Percentiles rank a stretch among this genome's conserved stretches.
phyloP scores from a whole-genome alignment of 805 yeast genomes.

The Candida ortonii region DNA sequence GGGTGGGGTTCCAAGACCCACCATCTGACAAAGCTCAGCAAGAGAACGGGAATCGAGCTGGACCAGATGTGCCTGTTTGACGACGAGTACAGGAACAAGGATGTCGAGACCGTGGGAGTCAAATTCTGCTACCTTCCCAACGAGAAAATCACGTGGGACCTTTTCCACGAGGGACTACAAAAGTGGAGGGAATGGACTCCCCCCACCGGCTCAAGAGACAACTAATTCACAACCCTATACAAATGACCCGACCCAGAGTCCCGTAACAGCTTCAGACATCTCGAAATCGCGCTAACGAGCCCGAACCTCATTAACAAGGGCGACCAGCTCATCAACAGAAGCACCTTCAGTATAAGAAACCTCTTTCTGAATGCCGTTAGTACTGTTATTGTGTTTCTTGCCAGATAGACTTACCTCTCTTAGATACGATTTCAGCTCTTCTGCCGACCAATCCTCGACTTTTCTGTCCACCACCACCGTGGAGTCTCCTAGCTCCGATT shows the following conservation, averaged over 20 bases:
- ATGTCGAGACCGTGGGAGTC: conserved; percentile 70
- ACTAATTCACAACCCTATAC: too few relatives aligned
- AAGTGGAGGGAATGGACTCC: conserved; percentile 30
- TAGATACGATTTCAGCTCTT: conserved; percentile 36
- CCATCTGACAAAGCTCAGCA: conserved; percentile 52
- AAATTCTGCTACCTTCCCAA: conserved; percentile 62
- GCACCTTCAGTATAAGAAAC: conserved; percentile 44
- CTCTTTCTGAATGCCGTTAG: conserved; percentile 39
- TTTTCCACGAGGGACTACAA: conserved; percentile 46
- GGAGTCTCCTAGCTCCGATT: conserved; percentile 17
- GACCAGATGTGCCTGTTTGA: conserved; percentile 63
- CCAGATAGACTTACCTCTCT: conserved; percentile 40
- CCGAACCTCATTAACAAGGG: conserved; percentile 44
- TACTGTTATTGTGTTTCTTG: too few relatives aligned
- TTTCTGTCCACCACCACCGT: conserved; percentile 28
- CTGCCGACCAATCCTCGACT: conserved; percentile 34
- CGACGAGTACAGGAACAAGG: conserved; percentile 75
- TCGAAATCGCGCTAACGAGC: conserved; percentile 18
- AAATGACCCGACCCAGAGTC: too few relatives aligned
- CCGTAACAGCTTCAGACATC: conserved; percentile 4
- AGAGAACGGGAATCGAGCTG: conserved; percentile 43
- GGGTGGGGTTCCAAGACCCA: conserved; percentile 60
- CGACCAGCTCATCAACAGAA: conserved; percentile 43
- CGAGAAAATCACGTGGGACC: conserved; percentile 51
- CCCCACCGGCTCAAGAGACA: too few relatives aligned